Evolutionary conservation across 2,329 filamentous ascomycete genomes (phyloP).

Genomic region (Colletotrichum liaoningense): DNA sequence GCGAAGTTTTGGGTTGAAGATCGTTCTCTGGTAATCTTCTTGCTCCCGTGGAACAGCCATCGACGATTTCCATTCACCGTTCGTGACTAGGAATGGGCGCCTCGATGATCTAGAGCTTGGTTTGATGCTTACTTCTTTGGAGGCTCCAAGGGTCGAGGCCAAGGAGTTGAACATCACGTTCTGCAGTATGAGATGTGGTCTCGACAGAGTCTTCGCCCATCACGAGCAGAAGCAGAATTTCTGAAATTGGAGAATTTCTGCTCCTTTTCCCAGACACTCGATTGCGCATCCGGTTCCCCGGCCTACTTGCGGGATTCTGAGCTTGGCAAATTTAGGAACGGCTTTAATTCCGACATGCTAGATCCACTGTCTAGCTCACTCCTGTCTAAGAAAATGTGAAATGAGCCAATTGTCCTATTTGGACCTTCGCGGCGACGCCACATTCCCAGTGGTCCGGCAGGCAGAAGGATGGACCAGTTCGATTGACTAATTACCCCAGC

Average conservation of each 20-base stretch:
- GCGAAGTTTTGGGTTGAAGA: not conserved
- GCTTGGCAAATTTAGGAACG: not conserved
- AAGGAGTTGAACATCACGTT: too few relatives aligned
- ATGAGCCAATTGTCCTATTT: not conserved
- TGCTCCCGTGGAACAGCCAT: too few relatives aligned
- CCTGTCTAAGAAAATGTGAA: not conserved
- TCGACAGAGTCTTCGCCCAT: too few relatives aligned
- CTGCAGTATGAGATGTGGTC: too few relatives aligned
- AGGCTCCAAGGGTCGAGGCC: too few relatives aligned
- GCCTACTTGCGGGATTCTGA: not conserved
- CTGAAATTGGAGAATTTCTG: not conserved
- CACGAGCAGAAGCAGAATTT: too few relatives aligned
- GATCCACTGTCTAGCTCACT: not conserved
- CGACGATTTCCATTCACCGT: too few relatives aligned
- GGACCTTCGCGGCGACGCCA: not conserved
- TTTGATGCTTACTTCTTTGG: too few relatives aligned
- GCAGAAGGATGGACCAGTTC: too few relatives aligned
- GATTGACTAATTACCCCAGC: not conserved
- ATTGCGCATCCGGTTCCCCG: not conserved
- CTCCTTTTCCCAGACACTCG: not conserved
- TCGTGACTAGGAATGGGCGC: too few relatives aligned
- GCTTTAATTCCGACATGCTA: not conserved
- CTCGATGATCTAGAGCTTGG: too few relatives aligned
- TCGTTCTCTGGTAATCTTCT: not conserved
- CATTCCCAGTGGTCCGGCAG: not conserved